Conservation (phyloP, 805 yeast genomes). For the Cyberlindnera euphorbiiphila region DNA sequence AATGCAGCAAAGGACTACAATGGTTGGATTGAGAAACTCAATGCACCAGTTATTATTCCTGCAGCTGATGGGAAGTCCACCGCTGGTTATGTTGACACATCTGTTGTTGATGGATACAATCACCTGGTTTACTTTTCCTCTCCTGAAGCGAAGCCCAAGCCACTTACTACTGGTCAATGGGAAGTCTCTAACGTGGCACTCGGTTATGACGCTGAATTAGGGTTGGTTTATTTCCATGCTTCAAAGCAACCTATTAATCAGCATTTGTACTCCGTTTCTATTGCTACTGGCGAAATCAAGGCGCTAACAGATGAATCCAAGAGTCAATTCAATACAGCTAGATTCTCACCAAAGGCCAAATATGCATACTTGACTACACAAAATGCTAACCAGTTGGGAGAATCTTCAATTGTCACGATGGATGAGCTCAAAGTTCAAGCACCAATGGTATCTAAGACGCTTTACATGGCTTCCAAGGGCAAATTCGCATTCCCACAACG, state of each 20-base stretch:
- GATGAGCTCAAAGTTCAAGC: conserved; percentile 19
- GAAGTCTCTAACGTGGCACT: conserved; percentile 69
- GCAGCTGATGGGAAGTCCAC: conserved; percentile 33
- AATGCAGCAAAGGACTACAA: conserved; percentile 43
- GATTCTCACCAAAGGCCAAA: conserved; percentile 72
- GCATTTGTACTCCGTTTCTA: conserved; percentile 22
- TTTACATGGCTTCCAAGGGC: conserved; percentile 10
- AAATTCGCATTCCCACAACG: conserved; percentile 53
- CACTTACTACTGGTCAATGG: conserved; percentile 79
- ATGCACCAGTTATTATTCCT: conserved; percentile 53
- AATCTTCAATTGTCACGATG: conserved; percentile 61
- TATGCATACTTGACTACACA: conserved; percentile 59
- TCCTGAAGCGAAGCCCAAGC: conserved; percentile 43
- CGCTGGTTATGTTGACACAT: conserved; percentile 77
- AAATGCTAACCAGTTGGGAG: conserved; percentile 71
- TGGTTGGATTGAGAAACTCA: conserved; percentile 77
- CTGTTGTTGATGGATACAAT: conserved; percentile 56
- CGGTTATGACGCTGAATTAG: conserved; percentile 48
- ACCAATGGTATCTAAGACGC: conserved; percentile 11
- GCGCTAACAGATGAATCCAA: conserved; percentile 46
- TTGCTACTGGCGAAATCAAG: conserved; percentile 30
- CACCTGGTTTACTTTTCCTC: conserved; percentile 83
- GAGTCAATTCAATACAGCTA: conserved; percentile 61
- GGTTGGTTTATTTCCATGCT: conserved; percentile 56
- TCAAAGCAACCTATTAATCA: conserved; percentile 46